These are phyloP conservation scores for Trichophyton verrucosum DNA, from an alignment of 2,329 filamentous ascomycete genomes.

Conservation along the genomic window DNA sequence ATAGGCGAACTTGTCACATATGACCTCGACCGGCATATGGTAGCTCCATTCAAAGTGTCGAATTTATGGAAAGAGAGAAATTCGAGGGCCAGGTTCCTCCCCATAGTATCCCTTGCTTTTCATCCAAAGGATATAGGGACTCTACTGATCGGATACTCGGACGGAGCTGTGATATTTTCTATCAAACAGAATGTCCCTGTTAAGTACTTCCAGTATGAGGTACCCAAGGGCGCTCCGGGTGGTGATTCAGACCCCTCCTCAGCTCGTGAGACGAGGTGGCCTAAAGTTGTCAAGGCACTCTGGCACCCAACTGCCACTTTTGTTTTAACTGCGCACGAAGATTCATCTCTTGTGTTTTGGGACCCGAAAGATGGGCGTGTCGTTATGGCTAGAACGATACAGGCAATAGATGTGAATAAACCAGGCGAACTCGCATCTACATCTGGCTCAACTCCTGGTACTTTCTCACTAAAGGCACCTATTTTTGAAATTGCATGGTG, in stretches of 20 bases:
- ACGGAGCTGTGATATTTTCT: constrained; percentile 80
- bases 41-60: constrained; percentile 68
- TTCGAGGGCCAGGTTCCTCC: constrained; percentile 50
- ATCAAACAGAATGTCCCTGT: constrained; percentile 79
- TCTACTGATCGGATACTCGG: constrained; percentile 76
- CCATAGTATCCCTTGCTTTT: constrained; percentile 65
- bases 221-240: constrained; percentile 74
- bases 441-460: constrained; percentile 33
- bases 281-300: constrained; percentile 65
- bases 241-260: constrained; percentile 54
- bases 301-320: constrained; percentile 96
- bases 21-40: constrained; percentile 68
- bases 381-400: constrained; percentile 69
- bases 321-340: constrained; percentile 73
- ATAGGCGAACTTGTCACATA: constrained; percentile 75
- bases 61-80: constrained; percentile 75
- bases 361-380: constrained; percentile 79
- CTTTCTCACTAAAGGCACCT: constrained; percentile 54
- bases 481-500: constrained; percentile 80
- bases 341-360: constrained; percentile 88
- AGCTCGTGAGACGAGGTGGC: constrained; percentile 52
- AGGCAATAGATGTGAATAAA: constrained; percentile 60
- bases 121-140: constrained; percentile 89
- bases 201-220: constrained; percentile 69
- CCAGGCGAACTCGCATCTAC: constrained; percentile 36